Percentiles rank a stretch among this genome's conserved stretches.
Evolutionary conservation across 139 green algal species (phyloP).

Genomic region (Tetradesmus obliquus): DNA sequence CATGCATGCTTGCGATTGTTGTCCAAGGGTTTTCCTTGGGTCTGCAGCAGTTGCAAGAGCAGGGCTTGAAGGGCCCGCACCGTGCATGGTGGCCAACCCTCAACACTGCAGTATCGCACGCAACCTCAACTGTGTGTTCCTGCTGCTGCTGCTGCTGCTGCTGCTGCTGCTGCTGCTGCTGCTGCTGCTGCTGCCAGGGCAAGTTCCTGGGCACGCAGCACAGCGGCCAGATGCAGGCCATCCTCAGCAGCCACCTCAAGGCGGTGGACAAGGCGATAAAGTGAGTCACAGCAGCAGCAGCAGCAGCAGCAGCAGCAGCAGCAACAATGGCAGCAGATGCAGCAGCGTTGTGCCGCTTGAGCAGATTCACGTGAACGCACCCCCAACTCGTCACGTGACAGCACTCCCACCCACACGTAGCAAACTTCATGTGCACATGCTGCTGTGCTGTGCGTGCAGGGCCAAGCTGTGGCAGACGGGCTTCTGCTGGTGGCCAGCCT

Average conservation of each 20-base stretch:
- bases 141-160: background rate
- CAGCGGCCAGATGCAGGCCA: conserved; percentile 18
- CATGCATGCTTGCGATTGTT: no score
- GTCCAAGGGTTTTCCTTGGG: no score
- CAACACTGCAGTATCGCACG: no score
- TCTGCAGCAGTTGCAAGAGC: no score
- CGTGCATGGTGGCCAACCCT: no score
- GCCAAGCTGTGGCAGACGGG: background rate
- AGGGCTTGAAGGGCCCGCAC: no score
- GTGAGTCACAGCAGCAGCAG: background rate
- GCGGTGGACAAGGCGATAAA: background rate
- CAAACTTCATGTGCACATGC: no score
- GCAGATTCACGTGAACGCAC: no score
- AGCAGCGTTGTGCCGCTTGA: background rate
- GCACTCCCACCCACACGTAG: no score
- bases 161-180: background rate
- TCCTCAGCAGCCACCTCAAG: background rate
- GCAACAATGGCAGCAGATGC: background rate
- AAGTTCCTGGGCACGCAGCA: background rate
- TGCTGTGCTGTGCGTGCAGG: background rate
- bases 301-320: background rate
- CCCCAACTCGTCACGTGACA: no score
- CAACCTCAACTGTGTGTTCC: background rate
- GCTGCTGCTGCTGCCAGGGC: background rate
- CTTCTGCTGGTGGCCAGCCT: background rate